phyloP scores from a whole-genome alignment of 1,284 basidiomycete species.

The Fomitopsis schrenkii region DNA sequence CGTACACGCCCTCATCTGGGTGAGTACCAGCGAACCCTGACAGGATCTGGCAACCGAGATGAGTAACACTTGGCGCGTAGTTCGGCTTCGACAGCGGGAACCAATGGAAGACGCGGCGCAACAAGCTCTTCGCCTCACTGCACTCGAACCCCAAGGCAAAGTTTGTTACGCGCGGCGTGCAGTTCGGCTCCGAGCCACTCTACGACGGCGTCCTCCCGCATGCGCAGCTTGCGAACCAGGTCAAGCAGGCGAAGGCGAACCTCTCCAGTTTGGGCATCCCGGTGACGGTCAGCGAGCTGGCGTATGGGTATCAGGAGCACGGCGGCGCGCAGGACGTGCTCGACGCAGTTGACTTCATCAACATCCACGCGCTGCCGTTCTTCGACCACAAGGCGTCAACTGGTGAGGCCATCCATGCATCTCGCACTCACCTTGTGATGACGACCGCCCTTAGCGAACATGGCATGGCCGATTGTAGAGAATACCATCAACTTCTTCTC shows the following conservation, averaged over 20 bases:
- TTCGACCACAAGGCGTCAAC: conserved; percentile 57
- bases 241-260: conserved; percentile 44
- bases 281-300: conserved; percentile 57
- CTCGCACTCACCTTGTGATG: background rate
- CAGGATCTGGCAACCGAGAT: background rate
- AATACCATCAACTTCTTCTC: conserved; percentile 62
- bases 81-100: conserved; percentile 59
- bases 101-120: conserved; percentile 55
- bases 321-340: conserved; percentile 58
- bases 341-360: conserved; percentile 60
- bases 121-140: conserved; percentile 50
- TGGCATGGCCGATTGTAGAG: conserved; percentile 61
- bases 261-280: conserved; percentile 54
- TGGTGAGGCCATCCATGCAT: conserved; percentile 32
- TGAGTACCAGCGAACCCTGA: conserved; percentile 25
- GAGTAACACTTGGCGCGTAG: conserved; percentile 24
- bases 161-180: conserved; percentile 62
- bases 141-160: conserved; percentile 61
- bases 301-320: conserved; percentile 46
- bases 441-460: conserved; percentile 32
- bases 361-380: conserved; percentile 73
- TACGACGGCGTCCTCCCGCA: conserved; percentile 58
- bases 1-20: conserved; percentile 76
- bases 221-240: conserved; percentile 50
- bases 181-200: conserved; percentile 73